Base-by-base conservation (phyloP, 139 green algal genomes). In the Tetradesmus lagerheimii region DNA sequence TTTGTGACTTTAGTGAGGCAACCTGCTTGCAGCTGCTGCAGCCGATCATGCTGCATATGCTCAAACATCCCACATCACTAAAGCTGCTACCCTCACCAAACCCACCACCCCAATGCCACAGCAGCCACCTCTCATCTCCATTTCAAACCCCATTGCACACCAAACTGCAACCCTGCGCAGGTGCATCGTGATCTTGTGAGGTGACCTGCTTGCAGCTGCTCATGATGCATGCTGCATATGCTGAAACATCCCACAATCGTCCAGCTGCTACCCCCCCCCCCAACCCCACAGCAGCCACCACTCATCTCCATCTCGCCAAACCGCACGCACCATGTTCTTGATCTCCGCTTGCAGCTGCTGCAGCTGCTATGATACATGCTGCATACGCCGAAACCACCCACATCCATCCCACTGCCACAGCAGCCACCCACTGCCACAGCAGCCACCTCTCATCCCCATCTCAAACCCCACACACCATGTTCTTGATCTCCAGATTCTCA, bases 401-500 rank as follows among this genome's bases (percentile, higher is more conserved):
- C 15, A 75, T 2, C 2, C 47, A 62, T 2, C 18, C 20, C 15
- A 23, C 25, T 34, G 64, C 64, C 34, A 23, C 64, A 27, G 0
- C 64, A 12, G 1, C 25, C 25, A 18, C 64, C 9, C 4, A 81
- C 16, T n/a, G n/a, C 2, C 37, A 75, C 64, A 75, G 15, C 64
- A 35, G 27, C 25, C 27, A 75, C 64, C n/a, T n/a, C n/a, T n/a
- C n/a, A n/a, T n/a, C n/a, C n/a, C n/a, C n/a, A n/a, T n/a, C n/a
- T 5, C 12, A 31, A 8, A 23, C 11, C 14, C 67, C 67, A 78
- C 67, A 11, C 29, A 89, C 84, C 67, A 89, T 83, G 71, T 83
- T 89, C 90, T 99, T 99, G 81, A 99, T 98, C 23, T 92, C 89
- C 16, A 96, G 93, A 89, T 99, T 99, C 83, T 99, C 98, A 90